Evolutionary conservation across 139 green algal species (phyloP).

Genomic region (Chlamydomonas sphaeroides): DNA sequence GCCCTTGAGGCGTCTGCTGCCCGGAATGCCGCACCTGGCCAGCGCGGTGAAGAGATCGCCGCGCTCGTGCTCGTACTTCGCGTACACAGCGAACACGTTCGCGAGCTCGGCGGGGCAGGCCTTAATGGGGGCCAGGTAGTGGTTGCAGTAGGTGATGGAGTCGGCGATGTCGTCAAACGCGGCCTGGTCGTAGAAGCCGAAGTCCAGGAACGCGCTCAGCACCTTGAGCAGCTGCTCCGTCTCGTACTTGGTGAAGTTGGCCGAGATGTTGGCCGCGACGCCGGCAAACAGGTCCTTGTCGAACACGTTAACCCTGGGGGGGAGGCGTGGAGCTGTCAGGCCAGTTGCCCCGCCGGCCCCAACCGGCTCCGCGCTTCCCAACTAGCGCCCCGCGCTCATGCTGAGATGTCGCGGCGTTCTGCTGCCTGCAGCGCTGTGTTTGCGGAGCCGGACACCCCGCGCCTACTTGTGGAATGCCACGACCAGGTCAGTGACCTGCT

Average conservation of each 20-base stretch:
- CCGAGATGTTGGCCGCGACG: slow-evolving; percentile 45
- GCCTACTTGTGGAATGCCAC: slow-evolving; percentile 51
- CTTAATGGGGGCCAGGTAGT: slow-evolving; percentile 61
- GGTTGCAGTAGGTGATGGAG: slow-evolving; percentile 62
- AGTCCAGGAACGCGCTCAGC: slow-evolving; percentile 40
- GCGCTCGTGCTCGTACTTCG: slow-evolving; percentile 56
- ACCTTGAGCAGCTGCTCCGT: slow-evolving; percentile 59
- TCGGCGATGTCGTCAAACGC: slow-evolving; percentile 60
- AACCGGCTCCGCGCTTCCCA: too few relatives aligned
- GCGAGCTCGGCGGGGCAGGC: slow-evolving; percentile 16
- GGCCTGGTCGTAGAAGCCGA: slow-evolving; percentile 37
- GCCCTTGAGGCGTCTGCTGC: too few relatives aligned
- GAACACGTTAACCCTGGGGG: slow-evolving; percentile 49
- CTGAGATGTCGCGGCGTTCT: too few relatives aligned
- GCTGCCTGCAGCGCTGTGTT: background rate
- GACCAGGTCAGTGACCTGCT: slow-evolving; percentile 52
- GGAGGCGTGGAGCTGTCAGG: background rate
- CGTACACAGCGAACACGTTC: slow-evolving; percentile 43
- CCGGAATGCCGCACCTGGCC: slow-evolving; percentile 41
- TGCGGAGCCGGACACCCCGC: too few relatives aligned
- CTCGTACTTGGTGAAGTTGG: slow-evolving; percentile 65
- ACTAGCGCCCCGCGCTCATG: too few relatives aligned
- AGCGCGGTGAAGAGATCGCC: slow-evolving; percentile 53
- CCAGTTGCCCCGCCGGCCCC: too few relatives aligned
- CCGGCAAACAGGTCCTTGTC: slow-evolving; percentile 57